Percentiles rank a stretch among this genome's conserved stretches.
Evolutionary conservation across 148 eudicot genomes (phyloP).

Genomic region (Rhododendron williamsianum): DNA sequence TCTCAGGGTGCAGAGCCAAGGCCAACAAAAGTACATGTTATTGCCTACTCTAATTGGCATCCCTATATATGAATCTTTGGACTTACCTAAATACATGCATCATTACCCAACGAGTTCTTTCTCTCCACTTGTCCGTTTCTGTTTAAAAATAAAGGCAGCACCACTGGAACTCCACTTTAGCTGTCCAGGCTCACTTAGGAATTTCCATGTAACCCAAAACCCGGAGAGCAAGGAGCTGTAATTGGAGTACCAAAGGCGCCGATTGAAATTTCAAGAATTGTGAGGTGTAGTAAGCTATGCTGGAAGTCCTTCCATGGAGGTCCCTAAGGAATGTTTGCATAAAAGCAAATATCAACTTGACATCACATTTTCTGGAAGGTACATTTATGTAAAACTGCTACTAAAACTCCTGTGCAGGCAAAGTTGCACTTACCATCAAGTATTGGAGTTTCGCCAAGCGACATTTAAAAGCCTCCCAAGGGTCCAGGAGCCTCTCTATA

Average conservation of each 20-base stretch:
- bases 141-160: not conserved
- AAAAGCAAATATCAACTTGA: constrained; percentile 6
- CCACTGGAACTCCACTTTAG: constrained; percentile 9
- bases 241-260: not conserved
- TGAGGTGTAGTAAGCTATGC: not conserved
- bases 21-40: not conserved
- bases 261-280: not conserved
- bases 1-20: not conserved
- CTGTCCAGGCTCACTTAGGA: not conserved
- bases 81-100: not conserved
- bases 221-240: constrained; percentile 3
- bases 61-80: not conserved
- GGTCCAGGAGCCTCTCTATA: not conserved
- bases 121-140: not conserved
- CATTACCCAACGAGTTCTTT: not conserved
- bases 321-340: not conserved
- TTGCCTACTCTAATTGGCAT: not conserved
- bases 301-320: not conserved
- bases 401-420: not conserved
- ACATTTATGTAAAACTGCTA: not conserved
- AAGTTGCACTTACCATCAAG: constrained; percentile 3
- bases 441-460: not conserved
- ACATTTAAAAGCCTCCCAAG: not conserved
- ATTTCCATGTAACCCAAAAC: not conserved
- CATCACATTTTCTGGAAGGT: not conserved